A percentile compares a stretch with the other conserved stretches of the same genome.
phyloP scores from a whole-genome alignment of 495 filamentous ascomycete genomes.

The Extremus antarcticus region DNA sequence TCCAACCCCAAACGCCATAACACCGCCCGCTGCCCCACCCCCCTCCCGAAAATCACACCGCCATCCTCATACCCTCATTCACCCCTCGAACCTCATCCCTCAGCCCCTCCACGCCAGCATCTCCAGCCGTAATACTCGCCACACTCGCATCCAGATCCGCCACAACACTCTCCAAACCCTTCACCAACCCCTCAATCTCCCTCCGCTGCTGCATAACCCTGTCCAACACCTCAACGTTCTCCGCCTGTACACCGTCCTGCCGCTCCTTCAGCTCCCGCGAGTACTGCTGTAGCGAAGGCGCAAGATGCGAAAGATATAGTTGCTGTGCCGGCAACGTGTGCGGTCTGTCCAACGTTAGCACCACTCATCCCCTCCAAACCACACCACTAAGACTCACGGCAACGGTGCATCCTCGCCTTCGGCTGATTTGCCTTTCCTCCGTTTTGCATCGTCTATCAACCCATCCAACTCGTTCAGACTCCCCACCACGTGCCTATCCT shows the following conservation, averaged over 20 bases:
- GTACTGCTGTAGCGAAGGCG: slow-evolving; percentile 52
- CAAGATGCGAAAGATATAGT: slow-evolving; percentile 59
- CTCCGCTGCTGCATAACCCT: slow-evolving; percentile 54
- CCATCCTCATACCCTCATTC: slow-evolving; percentile 33
- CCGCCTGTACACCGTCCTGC: slow-evolving; percentile 48
- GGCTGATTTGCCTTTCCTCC: slow-evolving; percentile 39
- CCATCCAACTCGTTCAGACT: slow-evolving; percentile 75
- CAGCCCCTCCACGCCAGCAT: slow-evolving; percentile 33
- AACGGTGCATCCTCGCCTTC: slow-evolving; percentile 20
- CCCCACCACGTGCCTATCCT: slow-evolving; percentile 56
- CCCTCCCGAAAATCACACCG: background rate
- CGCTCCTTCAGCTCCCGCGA: slow-evolving; percentile 49
- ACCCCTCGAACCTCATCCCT: slow-evolving; percentile 37
- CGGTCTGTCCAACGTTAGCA: slow-evolving; percentile 43
- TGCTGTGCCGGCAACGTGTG: slow-evolving; percentile 62
- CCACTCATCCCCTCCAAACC: too few relatives aligned
- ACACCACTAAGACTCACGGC: slow-evolving; percentile 45
- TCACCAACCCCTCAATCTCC: slow-evolving; percentile 62
- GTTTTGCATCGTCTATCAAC: slow-evolving; percentile 58
- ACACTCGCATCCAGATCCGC: slow-evolving; percentile 53
- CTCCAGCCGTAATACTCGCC: slow-evolving; percentile 22
- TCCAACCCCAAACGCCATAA: background rate
- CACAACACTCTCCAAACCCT: slow-evolving; percentile 53
- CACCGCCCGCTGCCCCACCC: background rate
- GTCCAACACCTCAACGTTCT: slow-evolving; percentile 54